Base-by-base conservation (phyloP, 306 rosid species). In the Leucaena leucocephala region DNA sequence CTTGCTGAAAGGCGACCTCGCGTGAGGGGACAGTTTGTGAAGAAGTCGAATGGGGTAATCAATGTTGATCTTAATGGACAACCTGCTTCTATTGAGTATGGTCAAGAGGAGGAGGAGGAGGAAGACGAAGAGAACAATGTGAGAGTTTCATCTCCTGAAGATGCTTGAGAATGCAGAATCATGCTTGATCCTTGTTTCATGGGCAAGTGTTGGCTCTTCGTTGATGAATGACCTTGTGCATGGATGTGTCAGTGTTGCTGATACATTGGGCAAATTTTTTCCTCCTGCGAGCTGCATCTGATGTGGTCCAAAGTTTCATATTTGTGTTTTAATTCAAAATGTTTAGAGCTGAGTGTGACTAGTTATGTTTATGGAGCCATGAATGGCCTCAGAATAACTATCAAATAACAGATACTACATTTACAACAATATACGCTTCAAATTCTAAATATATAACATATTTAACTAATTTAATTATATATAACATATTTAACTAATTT, bases 1-100 rank as follows among this genome's bases (percentile, higher is more conserved):
- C 97, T 95, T 68, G 98, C 98, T 6, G 94, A 95, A 78, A 94
- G 91, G 77, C 88, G 95, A 85, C 97, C 97, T 66, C 93, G 97
- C 15, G 91, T 94, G 15, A 89, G 91, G 48, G 98, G 98, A 63
- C 98, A 94, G 84, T 92, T 94, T 85, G 97, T 92, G 83, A 85
- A 97, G 73, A 92, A 91, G 85, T 76, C 88, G 68, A 92, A 89
- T 66, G 90, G 95, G 46, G 84, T 1, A 27, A 27, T 86, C 16
- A 68, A 82, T 83, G 92, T 92, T 62, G 97, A 92, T 90, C 97
- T 94, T 74, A 91, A 94, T 49, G 96, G 97, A 59, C 88, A 92
- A 14, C 97, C 97, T 10, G 84, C 89, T 34, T 87, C 91, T 72
- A 71, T 62, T 39, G 93, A 93, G 78, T 87, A 90, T 2, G 96